Evolutionary conservation across 805 yeast species (phyloP), one percentile per base, ranked within the genome.

Genomic region (Saturnispora diversa): DNA sequence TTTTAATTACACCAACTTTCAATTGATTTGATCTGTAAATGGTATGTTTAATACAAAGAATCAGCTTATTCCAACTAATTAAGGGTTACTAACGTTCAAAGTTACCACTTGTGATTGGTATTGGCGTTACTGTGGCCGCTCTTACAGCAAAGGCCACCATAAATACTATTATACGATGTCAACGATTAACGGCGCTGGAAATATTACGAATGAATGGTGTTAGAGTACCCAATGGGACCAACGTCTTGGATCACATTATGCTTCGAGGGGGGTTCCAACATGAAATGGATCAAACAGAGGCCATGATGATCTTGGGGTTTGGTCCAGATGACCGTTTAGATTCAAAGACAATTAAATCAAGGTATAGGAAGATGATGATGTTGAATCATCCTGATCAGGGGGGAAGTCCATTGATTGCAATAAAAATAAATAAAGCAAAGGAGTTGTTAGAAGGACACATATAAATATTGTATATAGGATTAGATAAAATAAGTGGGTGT

Each of bases 331-430:
- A 75, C 39, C 61, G 65, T 41, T 51, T 79, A 25, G 63, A 68
- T 31, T 59, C 56, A 23, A 67, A 68, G 10, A 55, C 72, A 48
- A 65, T 90, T 49, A 80, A 80, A 59, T 78, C 74, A 45, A 75
- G 77, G 43, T 94, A 86, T 56, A 70, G 94, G 53, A 65, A 64
- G 45, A 70, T 81, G 55, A 86, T 85, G 94, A 65, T 85, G 61
- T 64, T 75, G 10, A 85, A 85, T 58, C 95, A 85, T 56, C 95
- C 95, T 1, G 95, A 85, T 59, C 76, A 81, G 51, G 95, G 95
- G 3, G 95, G 95, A 2, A 80, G 88, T 34, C 77, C 85, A 15
- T 82, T 71, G 49, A 52, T 85, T 47, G 92, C 95, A 20, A 78
- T 84, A 59, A 86, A 85, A 63, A 81, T 86, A 37, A 85, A 86